phyloP scores from a whole-genome alignment of 164 flowering plant genomes.

The Aristolochia contorta region DNA sequence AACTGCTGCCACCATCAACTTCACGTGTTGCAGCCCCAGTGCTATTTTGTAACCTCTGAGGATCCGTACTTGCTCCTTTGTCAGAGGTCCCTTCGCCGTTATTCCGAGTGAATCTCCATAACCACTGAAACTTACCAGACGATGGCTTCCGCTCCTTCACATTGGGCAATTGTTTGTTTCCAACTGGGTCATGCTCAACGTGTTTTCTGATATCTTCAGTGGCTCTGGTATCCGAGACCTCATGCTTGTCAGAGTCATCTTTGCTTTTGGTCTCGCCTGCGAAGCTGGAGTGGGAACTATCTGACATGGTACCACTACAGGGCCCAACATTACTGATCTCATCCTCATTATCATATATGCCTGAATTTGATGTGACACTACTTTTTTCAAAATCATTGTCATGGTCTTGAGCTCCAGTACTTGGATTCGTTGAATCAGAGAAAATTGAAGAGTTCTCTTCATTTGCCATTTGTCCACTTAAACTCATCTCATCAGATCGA shows the following conservation, averaged over 20 bases:
- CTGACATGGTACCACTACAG: constrained; percentile 11
- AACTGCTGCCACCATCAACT: constrained; percentile 5
- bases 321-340: constrained; percentile 18
- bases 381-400: constrained; percentile 59
- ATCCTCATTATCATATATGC: constrained; percentile 33
- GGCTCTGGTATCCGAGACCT: not conserved
- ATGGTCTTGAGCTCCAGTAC: constrained; percentile 30
- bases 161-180: constrained; percentile 14
- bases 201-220: too few relatives aligned
- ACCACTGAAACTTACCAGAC: constrained; percentile 70
- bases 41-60: constrained; percentile 8
- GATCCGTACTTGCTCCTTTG: constrained; percentile 20
- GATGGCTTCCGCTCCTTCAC: constrained; percentile 49
- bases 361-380: constrained; percentile 52
- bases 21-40: not conserved
- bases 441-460: constrained; percentile 54
- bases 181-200: not conserved
- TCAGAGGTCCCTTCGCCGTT: constrained; percentile 41
- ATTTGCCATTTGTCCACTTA: constrained; percentile 30
- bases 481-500: constrained; percentile 22
- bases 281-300: constrained; percentile 28
- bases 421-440: constrained; percentile 52
- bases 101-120: constrained; percentile 72
- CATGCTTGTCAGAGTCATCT: constrained; percentile 5
- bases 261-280: constrained; percentile 13